Conservation (phyloP, 768 basidiomycete genomes). For the Cubamyces lactineus region DNA sequence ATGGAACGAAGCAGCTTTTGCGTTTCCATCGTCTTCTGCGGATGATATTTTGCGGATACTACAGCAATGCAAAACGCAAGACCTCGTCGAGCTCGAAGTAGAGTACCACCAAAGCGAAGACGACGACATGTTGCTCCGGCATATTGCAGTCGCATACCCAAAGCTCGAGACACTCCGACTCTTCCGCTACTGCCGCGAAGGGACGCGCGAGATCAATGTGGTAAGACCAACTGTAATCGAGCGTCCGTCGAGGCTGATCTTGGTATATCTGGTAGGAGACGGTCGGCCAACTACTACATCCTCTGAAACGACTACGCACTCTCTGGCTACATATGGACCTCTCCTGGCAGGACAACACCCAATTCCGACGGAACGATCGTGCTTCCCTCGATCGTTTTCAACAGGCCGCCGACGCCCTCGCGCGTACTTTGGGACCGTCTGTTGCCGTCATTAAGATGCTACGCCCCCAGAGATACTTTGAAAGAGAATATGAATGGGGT, state of each 20-base stretch:
- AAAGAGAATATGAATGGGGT: no score
- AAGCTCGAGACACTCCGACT: neutral
- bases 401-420: no score
- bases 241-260: neutral
- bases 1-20: neutral
- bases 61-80: neutral
- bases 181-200: neutral
- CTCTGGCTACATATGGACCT: neutral
- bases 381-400: no score
- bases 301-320: neutral
- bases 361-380: no score
- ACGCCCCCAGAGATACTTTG: no score
- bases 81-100: neutral
- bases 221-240: neutral
- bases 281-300: neutral
- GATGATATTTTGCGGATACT: neutral
- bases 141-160: neutral
- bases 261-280: neutral
- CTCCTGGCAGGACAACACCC: neutral
- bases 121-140: neutral
- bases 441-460: no score
- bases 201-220: neutral
- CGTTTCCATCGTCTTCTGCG: neutral
- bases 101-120: neutral
- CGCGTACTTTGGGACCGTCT: no score